phyloP scores from a whole-genome alignment of 257 asterid genomes.

The Striga asiatica region DNA sequence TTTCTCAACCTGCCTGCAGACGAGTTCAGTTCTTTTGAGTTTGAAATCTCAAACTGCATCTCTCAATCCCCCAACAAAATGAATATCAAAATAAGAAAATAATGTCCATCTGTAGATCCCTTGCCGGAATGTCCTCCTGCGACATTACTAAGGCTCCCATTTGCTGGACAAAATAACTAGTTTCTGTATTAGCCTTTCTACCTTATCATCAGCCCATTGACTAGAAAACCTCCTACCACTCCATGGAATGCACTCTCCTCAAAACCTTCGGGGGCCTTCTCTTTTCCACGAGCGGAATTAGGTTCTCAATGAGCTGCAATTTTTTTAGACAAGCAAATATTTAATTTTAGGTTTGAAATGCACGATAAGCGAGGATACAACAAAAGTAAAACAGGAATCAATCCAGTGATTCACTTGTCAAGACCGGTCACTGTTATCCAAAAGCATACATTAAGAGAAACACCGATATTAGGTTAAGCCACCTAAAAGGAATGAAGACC shows the following conservation, averaged over 20 bases:
- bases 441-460: no score
- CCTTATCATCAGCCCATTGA: conserved; percentile 1
- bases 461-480: no score
- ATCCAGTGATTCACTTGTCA: no score
- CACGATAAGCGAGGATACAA: no score
- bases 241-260: conserved; percentile 39
- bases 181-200: conserved; percentile 11
- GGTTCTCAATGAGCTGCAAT: conserved; percentile 71
- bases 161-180: conserved; percentile 10
- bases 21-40: no score
- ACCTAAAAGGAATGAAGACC: no score
- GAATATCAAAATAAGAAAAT: no score
- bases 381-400: no score
- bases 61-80: conserved; percentile 5
- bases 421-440: no score
- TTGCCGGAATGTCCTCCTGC: conserved; percentile 19
- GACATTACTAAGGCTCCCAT: conserved; percentile 20
- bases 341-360: no score
- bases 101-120: conserved; percentile 8
- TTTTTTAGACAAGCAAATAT: background rate
- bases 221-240: conserved; percentile 21
- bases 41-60: background rate
- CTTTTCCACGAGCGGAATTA: conserved; percentile 53
- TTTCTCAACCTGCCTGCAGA: no score
- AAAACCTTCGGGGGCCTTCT: conserved; percentile 43